Evolutionary conservation across 2,329 filamentous ascomycete species (phyloP).

Genomic region (Ophiocordyceps camponoti-leonardi): DNA sequence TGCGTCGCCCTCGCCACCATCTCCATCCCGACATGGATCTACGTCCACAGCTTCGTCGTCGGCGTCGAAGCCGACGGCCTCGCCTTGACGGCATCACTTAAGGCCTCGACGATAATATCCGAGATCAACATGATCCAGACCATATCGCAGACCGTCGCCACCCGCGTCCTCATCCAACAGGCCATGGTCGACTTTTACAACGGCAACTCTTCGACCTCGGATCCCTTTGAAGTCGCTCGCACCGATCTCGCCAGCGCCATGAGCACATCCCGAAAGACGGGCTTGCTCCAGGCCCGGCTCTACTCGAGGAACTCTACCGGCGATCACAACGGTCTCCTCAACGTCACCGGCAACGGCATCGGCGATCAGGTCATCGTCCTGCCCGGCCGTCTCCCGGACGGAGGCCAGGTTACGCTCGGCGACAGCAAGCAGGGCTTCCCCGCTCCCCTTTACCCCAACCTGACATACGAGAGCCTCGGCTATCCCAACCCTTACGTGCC

Average conservation of each 20-base stretch:
- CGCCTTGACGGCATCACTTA: conserved; percentile 66
- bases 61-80: conserved; percentile 43
- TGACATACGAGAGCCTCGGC: conserved; percentile 42
- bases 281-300: conserved; percentile 54
- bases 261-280: conserved; percentile 35
- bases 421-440: conserved; percentile 52
- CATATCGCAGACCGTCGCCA: conserved; percentile 54
- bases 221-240: conserved; percentile 42
- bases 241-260: conserved; percentile 59
- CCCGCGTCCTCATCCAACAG: conserved; percentile 41
- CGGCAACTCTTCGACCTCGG: conserved; percentile 15
- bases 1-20: conserved; percentile 60
- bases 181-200: conserved; percentile 40
- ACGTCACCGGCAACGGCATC: conserved; percentile 36
- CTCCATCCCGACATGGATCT: conserved; percentile 56
- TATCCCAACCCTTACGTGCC: conserved; percentile 21
- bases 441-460: conserved; percentile 56
- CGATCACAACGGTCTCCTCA: conserved; percentile 37
- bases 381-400: conserved; percentile 42
- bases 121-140: conserved; percentile 67
- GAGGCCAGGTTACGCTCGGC: conserved; percentile 41
- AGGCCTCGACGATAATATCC: conserved; percentile 64
- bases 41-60: conserved; percentile 35
- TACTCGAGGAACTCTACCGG: conserved; percentile 53
- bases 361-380: conserved; percentile 29